Evolutionary conservation across 208 protist species (phyloP), one percentile per base, ranked within the genome.

Genomic region (Leishmania lainsoni): DNA sequence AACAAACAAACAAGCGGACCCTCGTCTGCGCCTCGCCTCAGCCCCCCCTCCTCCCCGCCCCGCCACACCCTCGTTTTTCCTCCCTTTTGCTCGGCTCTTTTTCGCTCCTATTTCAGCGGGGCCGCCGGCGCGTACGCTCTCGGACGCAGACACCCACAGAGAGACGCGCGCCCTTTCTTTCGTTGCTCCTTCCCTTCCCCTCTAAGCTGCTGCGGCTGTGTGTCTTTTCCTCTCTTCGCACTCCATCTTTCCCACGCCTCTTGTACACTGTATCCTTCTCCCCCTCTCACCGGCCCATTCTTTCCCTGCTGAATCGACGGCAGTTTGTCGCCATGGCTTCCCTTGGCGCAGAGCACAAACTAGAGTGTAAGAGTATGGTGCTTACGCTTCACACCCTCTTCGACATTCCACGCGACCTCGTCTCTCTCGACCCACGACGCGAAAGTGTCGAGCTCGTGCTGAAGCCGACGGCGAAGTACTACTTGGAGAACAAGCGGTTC

Each of bases 391-490:
- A 95, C 78, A 73, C 80, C 4, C 63, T 96, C 29, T 92, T 92
- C 48, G 84, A 92, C 71, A 89, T 96, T 63, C 92, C 92, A n/a
- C 81, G 79, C 17, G 86, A 82, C 20, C 85, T 96, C 81, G 79
- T 83, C 76, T 85, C 89, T n/a, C 70, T 92, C 1, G 79, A 93
- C 58, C 79, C 87, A 16, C 81, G 59, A 1, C 74, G 81, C 16
- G 89, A 88, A 63, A 76, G 81, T 26, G 72, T 92, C 20, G 89
- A 94, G 49, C 59, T 96, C 45, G 89, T 96, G 14, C 71, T 94
- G 32, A 74, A 80, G 72, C 86, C 89, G 14, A 81, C 83, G 49
- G 88, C 91, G 8, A 93, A 89, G 81, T 93, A 94, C 71, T 90
- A 93, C 81, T 81, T 81, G 45, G 59, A 81, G 14, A 88, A 91